Base-by-base conservation (phyloP, 169 alveolate genomes). In the Plasmodium vivax region DNA sequence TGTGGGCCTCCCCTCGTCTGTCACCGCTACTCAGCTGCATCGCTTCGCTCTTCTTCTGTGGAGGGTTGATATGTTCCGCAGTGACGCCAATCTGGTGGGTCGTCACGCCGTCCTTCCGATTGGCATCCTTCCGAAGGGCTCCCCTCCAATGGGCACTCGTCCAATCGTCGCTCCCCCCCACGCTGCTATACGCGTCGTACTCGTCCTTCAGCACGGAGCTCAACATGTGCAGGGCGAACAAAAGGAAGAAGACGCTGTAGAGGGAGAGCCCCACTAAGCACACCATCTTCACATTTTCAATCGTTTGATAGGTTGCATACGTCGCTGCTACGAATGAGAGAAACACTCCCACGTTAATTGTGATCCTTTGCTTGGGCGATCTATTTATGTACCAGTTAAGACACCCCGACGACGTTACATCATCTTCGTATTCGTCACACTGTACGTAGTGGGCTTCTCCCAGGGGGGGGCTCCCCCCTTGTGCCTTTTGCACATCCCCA, bases 191-290 rank as follows among this genome's bases (percentile, higher is more conserved):
- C 0, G 51, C 10, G 3, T 41, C 82, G 32, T 87, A 54, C 12
- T 77, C 93, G 45, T 54, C 85, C 68, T 87, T 87, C 54, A 87
- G n/a, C 45, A 77, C 82, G 27, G 93, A 75, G 68, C 93, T 87
- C 19, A 87, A 34, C 51, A 87, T 75, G 72, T 87, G 81, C 1
- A 87, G 58, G n/a, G 93, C 80, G 30, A 75, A 77, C 23, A 87
- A 23, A 43, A 87, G 68, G 71, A 87, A 87, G 47, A 75, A 87
- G 32, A 45, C 23, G 23, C 93, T 87, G 7, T 87, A 87, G 3
- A 87, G 73, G 27, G 85, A 23, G 34, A 87, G 47, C n/a, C 82
- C 83, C 16, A 87, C 81, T 58, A 87, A 87, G 47, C 27, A 77
- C 23, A 54, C 51, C 1, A 82, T 87, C 71, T 77, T 87, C n/a